Conservation (phyloP, 148 eudicot species). For the Chenopodium formosanum region DNA sequence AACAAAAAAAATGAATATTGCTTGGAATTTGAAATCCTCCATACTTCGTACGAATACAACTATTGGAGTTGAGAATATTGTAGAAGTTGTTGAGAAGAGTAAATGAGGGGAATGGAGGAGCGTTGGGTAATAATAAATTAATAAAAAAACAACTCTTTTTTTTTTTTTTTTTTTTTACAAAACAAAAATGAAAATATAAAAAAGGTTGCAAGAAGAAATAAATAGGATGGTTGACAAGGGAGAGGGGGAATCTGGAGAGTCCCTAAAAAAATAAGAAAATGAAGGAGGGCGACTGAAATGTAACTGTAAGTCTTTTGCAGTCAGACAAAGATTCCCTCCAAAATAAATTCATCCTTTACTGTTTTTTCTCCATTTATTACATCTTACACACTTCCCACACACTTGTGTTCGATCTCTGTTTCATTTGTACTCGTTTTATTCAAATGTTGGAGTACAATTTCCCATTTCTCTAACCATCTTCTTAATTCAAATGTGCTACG, state of each 20-base stretch:
- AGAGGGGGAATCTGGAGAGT: slow-evolving; percentile 23
- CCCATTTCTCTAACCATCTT: no score
- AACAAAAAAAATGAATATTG: not conserved
- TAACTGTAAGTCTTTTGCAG: slow-evolving; percentile 29
- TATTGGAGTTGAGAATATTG: not conserved
- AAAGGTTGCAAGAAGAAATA: not conserved
- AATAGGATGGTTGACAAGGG: slow-evolving; percentile 21
- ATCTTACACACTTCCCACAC: slow-evolving; percentile 2
- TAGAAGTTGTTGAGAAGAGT: slow-evolving; percentile 19
- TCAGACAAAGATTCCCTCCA: slow-evolving; percentile 46
- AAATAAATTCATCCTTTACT: slow-evolving; percentile 21
- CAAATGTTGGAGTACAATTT: not conserved
- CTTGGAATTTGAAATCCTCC: slow-evolving; percentile 7
- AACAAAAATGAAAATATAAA: not conserved
- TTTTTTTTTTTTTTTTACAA: no score
- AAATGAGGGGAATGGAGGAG: slow-evolving; percentile 22
- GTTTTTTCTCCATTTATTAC: slow-evolving; percentile 3
- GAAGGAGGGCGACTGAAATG: not conserved
- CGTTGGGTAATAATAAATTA: slow-evolving; percentile 12
- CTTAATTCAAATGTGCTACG: no score
- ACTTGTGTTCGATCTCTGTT: not conserved
- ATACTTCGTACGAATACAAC: not conserved
- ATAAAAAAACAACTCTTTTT: not conserved
- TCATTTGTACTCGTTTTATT: not conserved
- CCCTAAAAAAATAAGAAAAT: not conserved